phyloP scores from a whole-genome alignment of 129 eudicot species.

The Pulicaria dysenterica region DNA sequence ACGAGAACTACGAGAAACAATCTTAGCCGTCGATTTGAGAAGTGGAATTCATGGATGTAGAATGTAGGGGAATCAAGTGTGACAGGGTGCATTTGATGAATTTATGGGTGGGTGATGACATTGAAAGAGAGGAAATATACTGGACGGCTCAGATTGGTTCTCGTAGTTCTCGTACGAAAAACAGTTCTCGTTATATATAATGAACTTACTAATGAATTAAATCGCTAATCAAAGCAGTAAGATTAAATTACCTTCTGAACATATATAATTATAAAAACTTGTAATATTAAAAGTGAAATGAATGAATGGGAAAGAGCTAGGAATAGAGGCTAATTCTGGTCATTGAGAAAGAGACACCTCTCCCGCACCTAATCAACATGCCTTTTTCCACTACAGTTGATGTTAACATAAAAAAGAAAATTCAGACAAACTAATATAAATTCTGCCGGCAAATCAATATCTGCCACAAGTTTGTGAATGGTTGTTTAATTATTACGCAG shows the following conservation, averaged over 20 bases:
- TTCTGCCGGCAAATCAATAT: slow-evolving; percentile 45
- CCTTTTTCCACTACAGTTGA: slow-evolving; percentile 31
- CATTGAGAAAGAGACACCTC: slow-evolving; percentile 21
- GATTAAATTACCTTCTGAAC: background rate
- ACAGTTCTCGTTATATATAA: too few relatives aligned
- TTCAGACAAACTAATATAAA: background rate
- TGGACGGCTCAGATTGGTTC: too few relatives aligned
- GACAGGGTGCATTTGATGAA: too few relatives aligned
- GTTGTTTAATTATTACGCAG: slow-evolving; percentile 24
- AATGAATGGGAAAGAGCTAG: background rate
- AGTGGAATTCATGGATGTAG: too few relatives aligned
- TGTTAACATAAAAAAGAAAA: slow-evolving; percentile 11
- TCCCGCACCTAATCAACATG: slow-evolving; percentile 23
- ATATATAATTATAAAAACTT: background rate
- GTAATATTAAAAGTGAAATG: background rate
- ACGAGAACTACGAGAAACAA: too few relatives aligned
- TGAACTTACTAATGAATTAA: too few relatives aligned
- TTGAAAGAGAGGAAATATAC: too few relatives aligned
- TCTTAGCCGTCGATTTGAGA: too few relatives aligned
- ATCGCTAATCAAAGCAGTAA: too few relatives aligned
- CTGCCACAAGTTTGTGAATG: slow-evolving; percentile 42
- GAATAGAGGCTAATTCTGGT: background rate
- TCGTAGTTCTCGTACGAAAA: too few relatives aligned
- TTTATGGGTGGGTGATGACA: too few relatives aligned
- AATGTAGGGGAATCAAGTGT: too few relatives aligned